Percentiles rank a stretch among this genome's conserved stretches.
phyloP scores from a whole-genome alignment of 2,329 filamentous ascomycete genomes.

The Camillea tinctor region DNA sequence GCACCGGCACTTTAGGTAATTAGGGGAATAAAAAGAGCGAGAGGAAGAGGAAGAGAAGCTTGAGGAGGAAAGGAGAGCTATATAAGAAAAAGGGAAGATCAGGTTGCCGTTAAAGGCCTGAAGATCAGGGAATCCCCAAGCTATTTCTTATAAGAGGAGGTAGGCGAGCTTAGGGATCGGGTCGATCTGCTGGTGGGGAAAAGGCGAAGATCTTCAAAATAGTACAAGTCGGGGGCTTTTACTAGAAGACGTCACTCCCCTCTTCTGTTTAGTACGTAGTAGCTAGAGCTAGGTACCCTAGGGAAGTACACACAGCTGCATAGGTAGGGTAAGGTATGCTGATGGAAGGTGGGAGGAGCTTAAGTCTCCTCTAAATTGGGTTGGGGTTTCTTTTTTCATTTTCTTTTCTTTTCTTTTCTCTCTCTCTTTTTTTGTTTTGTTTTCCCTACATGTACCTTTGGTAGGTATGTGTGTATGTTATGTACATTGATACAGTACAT shows the following conservation, averaged over 20 bases:
- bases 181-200: conserved; percentile 1
- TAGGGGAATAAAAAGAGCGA: too few relatives aligned
- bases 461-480: too few relatives aligned
- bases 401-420: neutral
- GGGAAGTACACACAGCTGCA: too few relatives aligned
- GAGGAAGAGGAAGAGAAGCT: too few relatives aligned
- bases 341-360: neutral
- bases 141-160: neutral
- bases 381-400: neutral
- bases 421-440: too few relatives aligned
- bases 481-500: too few relatives aligned
- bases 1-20: too few relatives aligned
- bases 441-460: too few relatives aligned
- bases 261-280: neutral
- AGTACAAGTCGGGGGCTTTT: neutral
- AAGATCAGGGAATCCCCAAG: neutral
- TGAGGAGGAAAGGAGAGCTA: neutral
- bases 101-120: neutral
- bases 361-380: neutral
- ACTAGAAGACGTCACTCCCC: neutral
- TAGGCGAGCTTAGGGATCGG: neutral
- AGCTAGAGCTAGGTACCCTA: too few relatives aligned
- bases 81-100: neutral
- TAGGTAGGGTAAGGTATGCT: too few relatives aligned
- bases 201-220: neutral